Evolutionary conservation across 2,329 filamentous ascomycete genomes (phyloP), one percentile per base, ranked within the genome.

Genomic region (Pseudomassariella vexata): DNA sequence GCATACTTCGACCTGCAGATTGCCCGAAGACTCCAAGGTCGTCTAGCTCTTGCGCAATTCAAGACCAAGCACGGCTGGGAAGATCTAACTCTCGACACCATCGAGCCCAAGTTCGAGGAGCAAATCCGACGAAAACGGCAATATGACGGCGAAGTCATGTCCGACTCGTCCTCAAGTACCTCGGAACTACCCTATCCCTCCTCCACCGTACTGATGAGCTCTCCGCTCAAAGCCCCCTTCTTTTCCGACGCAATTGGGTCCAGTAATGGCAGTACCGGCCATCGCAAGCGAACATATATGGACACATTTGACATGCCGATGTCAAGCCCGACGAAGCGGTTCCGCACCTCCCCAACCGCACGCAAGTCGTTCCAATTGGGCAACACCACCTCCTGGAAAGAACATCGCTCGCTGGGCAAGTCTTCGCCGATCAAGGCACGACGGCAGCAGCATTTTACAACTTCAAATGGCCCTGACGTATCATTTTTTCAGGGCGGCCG

Each of bases 41-140:
- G 90, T 42, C 79, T 98, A 38, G 90, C 92, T 37, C 78, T 96
- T 43, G 92, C 92, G 56, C 92, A 94, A 61, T 92, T 95, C 74
- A 96, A 96, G 66, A 88, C 92, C 46, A 88, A 94, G 63, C 84
- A 94, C 65, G 89, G 89, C 56, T 94, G 88, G 81, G 84, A 95
- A 62, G 85, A 92, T 59, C 74, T 94, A 56, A 85, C 83, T 41
- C 76, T 94, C 52, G 85, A 88, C 56, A 80, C 72, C 40, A 86
- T 95, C 62, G 87, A 94, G 62, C 86, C 87, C 31, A 84, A 82
- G 56, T 67, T 90, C 41, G 82, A 90, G 54, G 76, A 88, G 54
- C 77, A 90, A 61, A 70, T 89, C 55, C 77, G 82, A 62, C 74
- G 80, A 47, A 84, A 82, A 62, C 75, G 83, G 48, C 69, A 80